Percentiles rank a stretch among this genome's conserved stretches.
These are phyloP conservation scores for Kazachstania taianensis DNA, from an alignment of 805 yeast species.

Conservation along the genomic window DNA sequence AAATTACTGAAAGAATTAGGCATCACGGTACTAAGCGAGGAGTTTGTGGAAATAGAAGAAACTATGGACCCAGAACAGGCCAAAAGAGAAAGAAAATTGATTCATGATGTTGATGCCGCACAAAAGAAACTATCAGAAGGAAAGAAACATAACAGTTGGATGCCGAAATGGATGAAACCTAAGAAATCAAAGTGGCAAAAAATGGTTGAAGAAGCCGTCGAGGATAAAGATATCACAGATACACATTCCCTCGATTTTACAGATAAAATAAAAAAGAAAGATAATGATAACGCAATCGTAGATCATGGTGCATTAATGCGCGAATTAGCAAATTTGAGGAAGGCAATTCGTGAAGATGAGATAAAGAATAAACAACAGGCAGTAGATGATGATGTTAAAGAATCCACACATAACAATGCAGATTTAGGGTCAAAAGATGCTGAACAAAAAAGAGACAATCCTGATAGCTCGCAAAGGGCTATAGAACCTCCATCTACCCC, in stretches of 20 bases:
- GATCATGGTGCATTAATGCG: constrained; percentile 25
- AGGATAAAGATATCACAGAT: constrained; percentile 13
- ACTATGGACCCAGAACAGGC: constrained; percentile 76
- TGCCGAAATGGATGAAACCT: constrained; percentile 39
- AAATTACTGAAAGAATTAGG: constrained; percentile 56
- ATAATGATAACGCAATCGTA: constrained; percentile 19
- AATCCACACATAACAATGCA: neutral
- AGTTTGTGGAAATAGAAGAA: constrained; percentile 91
- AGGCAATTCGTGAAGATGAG: constrained; percentile 17
- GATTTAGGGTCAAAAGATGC: neutral
- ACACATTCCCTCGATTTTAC: constrained; percentile 3
- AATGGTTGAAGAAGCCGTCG: constrained; percentile 43
- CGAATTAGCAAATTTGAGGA: constrained; percentile 18
- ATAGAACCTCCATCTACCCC: neutral
- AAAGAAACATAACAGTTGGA: constrained; percentile 33
- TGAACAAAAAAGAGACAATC: constrained; percentile 1
- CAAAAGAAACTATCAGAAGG: constrained; percentile 43
- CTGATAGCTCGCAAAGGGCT: neutral
- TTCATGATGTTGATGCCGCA: constrained; percentile 81
- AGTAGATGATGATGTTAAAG: neutral
- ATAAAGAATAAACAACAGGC: constrained; percentile 1
- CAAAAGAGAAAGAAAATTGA: constrained; percentile 72
- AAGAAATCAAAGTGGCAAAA: constrained; percentile 52
- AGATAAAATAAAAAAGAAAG: constrained; percentile 6
- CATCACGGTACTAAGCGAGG: constrained; percentile 79